phyloP scores from a whole-genome alignment of 108 stramenopile genomes.

The Nitzschia sp. region DNA sequence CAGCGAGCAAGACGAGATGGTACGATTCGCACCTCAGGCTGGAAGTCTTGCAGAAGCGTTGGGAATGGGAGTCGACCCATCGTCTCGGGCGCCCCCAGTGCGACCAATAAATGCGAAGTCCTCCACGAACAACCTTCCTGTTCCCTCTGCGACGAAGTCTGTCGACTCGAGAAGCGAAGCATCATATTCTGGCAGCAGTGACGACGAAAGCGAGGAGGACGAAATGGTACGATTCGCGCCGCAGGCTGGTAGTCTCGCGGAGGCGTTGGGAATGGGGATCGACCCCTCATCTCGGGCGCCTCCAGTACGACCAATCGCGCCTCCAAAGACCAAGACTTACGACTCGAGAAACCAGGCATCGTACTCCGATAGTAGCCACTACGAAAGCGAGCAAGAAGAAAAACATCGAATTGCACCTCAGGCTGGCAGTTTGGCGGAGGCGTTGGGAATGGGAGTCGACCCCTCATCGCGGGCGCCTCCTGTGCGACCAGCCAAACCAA shows the following conservation, averaged over 20 bases:
- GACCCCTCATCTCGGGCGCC: not conserved
- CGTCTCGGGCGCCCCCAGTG: not conserved
- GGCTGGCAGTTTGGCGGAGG: not conserved
- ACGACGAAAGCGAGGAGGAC: not conserved
- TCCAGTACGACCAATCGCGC: not conserved
- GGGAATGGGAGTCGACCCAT: not conserved
- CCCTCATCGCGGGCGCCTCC: not conserved
- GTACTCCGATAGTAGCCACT: not conserved
- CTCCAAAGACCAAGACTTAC: not conserved
- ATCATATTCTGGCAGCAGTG: too few species aligned
- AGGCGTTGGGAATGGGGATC: not conserved
- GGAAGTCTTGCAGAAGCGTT: not conserved
- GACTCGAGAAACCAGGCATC: not conserved
- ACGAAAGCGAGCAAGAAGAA: not conserved
- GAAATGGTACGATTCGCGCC: not conserved
- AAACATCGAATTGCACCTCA: not conserved
- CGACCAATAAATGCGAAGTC: not conserved
- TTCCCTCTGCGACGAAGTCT: too few species aligned
- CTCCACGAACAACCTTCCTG: too few species aligned
- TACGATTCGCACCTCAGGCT: not conserved
- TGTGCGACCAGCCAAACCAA: not conserved
- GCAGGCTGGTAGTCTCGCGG: not conserved
- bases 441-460: not conserved
- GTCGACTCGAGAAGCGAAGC: too few species aligned
- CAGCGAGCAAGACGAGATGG: not conserved